Evolutionary conservation across 2,329 filamentous ascomycete genomes (phyloP).

Genomic region (Fusarium fracticaudum): DNA sequence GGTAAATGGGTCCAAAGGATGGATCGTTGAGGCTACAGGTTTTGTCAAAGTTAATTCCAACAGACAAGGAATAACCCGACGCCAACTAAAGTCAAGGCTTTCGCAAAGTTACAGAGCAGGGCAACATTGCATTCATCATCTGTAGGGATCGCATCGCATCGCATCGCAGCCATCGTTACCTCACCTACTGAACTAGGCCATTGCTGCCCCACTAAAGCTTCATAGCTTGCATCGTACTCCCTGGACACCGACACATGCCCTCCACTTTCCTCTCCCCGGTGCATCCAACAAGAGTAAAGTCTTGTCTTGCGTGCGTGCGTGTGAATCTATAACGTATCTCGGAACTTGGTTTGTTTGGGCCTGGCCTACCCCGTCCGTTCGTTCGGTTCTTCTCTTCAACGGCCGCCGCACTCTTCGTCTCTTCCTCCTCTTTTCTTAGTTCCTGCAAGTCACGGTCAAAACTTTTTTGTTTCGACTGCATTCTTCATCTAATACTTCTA

Average conservation of each 20-base stretch:
- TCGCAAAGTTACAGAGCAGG: neutral
- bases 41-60: neutral
- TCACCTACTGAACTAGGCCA: neutral
- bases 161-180: conserved; percentile 1
- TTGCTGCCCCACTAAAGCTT: conserved; percentile 25
- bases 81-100: neutral
- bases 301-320: neutral
- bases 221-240: conserved; percentile 7
- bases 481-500: neutral
- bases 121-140: neutral
- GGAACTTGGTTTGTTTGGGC: conserved; percentile 14
- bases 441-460: conserved; percentile 9
- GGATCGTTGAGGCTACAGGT: neutral
- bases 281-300: conserved; percentile 15
- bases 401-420: conserved; percentile 23
- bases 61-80: conserved; percentile 4
- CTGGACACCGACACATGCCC: conserved; percentile 10
- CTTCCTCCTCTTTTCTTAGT: conserved; percentile 28
- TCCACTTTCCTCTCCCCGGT: conserved; percentile 19
- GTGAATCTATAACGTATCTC: conserved; percentile 3
- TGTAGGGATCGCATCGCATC: neutral
- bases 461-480: conserved; percentile 1
- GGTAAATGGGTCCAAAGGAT: neutral
- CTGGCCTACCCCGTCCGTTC: neutral
- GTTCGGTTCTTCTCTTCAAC: conserved; percentile 20